Conservation (phyloP, 345 rosid species). For the Firmiana major region DNA sequence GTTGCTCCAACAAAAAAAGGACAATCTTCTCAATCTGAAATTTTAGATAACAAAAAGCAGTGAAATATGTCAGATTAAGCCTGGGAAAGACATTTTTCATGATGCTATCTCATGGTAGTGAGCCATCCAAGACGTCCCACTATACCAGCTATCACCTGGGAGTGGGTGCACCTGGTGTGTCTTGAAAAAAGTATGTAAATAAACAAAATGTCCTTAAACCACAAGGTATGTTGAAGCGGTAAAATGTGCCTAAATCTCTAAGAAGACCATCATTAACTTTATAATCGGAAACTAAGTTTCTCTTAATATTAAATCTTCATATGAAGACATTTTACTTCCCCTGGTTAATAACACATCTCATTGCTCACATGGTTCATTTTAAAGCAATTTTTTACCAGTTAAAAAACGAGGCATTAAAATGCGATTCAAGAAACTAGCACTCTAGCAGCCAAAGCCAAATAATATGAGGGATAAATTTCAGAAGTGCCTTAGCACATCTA, state of each 20-base stretch:
- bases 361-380: background rate
- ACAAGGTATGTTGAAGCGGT: background rate
- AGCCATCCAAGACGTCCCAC: background rate
- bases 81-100: slow-evolving; percentile 2
- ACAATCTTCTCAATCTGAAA: slow-evolving; percentile 93
- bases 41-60: background rate
- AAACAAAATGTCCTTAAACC: background rate
- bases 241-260: background rate
- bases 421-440: background rate
- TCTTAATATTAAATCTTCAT: background rate
- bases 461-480: background rate
- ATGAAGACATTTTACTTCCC: background rate
- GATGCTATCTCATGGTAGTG: background rate
- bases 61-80: background rate
- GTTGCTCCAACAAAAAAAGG: slow-evolving; percentile 94
- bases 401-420: background rate
- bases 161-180: background rate
- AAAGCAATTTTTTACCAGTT: background rate
- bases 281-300: background rate
- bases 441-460: background rate
- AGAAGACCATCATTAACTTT: background rate
- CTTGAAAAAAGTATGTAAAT: background rate
- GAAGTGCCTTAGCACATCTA: background rate
- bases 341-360: background rate
- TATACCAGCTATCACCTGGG: background rate